Base-by-base conservation (phyloP, 139 green algal species). In the Tetradesmus obliquus region DNA sequence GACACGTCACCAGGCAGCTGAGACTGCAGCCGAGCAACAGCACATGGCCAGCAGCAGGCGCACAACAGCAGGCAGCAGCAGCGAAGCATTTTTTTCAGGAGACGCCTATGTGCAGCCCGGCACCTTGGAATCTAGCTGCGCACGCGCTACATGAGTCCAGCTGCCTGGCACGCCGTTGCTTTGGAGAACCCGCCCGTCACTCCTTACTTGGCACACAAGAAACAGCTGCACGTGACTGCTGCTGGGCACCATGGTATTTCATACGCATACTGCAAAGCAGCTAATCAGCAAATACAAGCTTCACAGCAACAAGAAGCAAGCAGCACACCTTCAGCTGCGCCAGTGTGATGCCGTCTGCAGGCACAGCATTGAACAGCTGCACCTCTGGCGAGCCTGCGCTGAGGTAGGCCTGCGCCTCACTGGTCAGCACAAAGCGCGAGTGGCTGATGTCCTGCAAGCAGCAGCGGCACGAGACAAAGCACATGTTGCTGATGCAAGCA, bases 321-420 rank as follows among this genome's bases (percentile, higher is more conserved):
- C 79, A 83, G 79, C 24, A 83, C 57, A 95, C 95, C 95, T 98
- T 98, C 17, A 99, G 94, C 15, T 96, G 91, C 1, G 95, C 90
- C 81, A 99, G 90, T 0, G 95, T 55, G 53, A 98, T 94, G 79
- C 98, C 98, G 12, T 96, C 95, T 19, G 66, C 74, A 0, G 94
- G 92, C 5, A 99, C 93, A 1, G 94, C 95, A 8, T 92, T 89
- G 91, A 98, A 99, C 6, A 99, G 94, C 89, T 98, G 96, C 2
- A 91, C 96, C 91, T 99, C 98, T 19, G 98, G 97, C 1, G 97
- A 97, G 12, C 90, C 97, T 10, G 84, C 86, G 1, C 71, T 88
- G 19, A 98, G 55, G 92, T 98, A 99, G 1, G 22, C 57, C 81
- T 95, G 17, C 0, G 94, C 96, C 87, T 99, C 98, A 2, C 94